Base-by-base conservation (phyloP, 2,329 filamentous ascomycete genomes). In the Penicillium sp. region DNA sequence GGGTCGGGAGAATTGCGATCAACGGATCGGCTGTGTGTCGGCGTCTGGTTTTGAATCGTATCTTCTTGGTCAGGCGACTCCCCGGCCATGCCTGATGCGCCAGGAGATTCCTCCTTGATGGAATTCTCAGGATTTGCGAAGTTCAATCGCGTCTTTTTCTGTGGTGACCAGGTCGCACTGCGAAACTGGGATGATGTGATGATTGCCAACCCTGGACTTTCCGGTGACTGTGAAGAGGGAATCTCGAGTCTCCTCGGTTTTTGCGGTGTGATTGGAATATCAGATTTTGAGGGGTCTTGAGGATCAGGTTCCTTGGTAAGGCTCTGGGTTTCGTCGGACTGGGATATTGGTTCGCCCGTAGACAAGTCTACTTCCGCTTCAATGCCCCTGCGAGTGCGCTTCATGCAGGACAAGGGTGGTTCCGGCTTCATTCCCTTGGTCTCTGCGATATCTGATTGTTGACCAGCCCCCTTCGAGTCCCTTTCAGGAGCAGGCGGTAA, bases 221-320 rank as follows among this genome's bases (percentile, higher is more conserved):
- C 78, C 1, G 78, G 78, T 8, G 78, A 80, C 44, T 80, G 78
- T 7, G 78, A 80, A 3, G 78, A 80, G 5, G 77, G 78, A 58
- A 80, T 75, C 57, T 78, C 76, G 9, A 70, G 62, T 50, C 62
- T 73, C 19, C 60, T 64, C 35, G 55, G 56, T 62, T 77, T 79
- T 45, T 65, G 70, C 6, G 78, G 78, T 1, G 78, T 80, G 7
- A 67, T 58, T 35, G 74, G 75, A 13, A 35, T 42, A 28, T 42
- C 22, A 19, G 28, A 35, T 44, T 15, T 12, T 22, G 8, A 30
- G 2, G 22, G 7, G 6, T 56, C 51, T 2, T 50, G 24, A 1
- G n/a, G 19, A 4, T 40, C 19, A 33, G 47, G 37, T 26, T 44
- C 33, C 12, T 37, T 2, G 7, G 55, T 51, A 17, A 44, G 26